Evolutionary conservation across 352 stramenopile genomes (phyloP).

Genomic region (Elongisporangium anandrum): DNA sequence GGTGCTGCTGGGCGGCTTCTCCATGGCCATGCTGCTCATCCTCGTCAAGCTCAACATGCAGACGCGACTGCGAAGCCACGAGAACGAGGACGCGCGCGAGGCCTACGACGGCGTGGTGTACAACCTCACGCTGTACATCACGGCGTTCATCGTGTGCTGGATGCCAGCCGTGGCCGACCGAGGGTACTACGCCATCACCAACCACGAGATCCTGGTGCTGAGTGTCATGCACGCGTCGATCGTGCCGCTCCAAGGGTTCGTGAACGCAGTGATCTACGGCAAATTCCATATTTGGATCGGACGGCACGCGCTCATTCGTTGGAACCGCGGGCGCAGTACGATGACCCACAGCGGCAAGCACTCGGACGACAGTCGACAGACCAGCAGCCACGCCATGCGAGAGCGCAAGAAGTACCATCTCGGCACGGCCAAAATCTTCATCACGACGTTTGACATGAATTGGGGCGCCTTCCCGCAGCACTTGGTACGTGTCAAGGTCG

Average conservation of each 20-base stretch:
- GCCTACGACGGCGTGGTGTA: constrained; percentile 80
- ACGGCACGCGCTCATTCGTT: constrained; percentile 43
- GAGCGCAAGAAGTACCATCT: constrained; percentile 56
- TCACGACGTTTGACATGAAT: constrained; percentile 83
- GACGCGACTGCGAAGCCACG: constrained; percentile 58
- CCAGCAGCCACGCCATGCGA: constrained; percentile 23
- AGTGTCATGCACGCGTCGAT: constrained; percentile 74
- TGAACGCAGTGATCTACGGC: constrained; percentile 84
- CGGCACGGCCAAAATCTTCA: constrained; percentile 70
- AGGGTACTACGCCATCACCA: constrained; percentile 53
- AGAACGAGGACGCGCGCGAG: constrained; percentile 69
- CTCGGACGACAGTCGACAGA: constrained; percentile 30
- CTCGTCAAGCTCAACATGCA: constrained; percentile 81
- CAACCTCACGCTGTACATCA: constrained; percentile 82
- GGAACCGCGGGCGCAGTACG: constrained; percentile 22
- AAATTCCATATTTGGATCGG: constrained; percentile 83
- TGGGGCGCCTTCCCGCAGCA: constrained; percentile 63
- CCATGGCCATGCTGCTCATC: constrained; percentile 59
- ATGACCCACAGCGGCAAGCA: constrained; percentile 37
- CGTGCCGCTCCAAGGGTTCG: constrained; percentile 78
- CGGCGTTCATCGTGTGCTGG: constrained; percentile 79
- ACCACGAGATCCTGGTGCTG: constrained; percentile 49
- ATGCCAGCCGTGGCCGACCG: constrained; percentile 62
- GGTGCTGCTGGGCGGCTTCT: constrained; percentile 51
- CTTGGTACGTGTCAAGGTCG: constrained; percentile 20